Conservation (phyloP, 2,329 filamentous ascomycete species). For the Domatiomyces catenatus region DNA sequence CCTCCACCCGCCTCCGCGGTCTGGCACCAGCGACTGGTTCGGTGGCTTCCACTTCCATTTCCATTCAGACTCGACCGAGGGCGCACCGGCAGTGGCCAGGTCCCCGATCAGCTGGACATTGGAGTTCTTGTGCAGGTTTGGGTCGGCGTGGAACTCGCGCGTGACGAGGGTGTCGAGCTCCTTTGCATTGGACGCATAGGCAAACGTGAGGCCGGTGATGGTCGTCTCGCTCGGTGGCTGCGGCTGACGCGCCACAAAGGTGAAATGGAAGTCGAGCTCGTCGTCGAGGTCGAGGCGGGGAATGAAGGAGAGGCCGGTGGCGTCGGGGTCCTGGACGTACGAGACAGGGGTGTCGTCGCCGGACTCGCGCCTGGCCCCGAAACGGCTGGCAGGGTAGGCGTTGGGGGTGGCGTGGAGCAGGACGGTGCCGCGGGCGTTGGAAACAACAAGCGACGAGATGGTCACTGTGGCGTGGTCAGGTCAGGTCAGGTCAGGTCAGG, state of each 20-base stretch:
- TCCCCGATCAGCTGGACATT: constrained; percentile 94
- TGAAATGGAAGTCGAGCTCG: constrained; percentile 84
- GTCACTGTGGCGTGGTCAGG: constrained; percentile 46
- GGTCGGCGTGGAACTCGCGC: constrained; percentile 88
- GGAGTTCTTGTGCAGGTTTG: constrained; percentile 90
- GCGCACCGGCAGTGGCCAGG: constrained; percentile 66
- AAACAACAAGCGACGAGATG: constrained; percentile 68
- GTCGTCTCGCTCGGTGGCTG: constrained; percentile 48
- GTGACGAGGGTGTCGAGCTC: constrained; percentile 92
- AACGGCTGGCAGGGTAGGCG: constrained; percentile 67
- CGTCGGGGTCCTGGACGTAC: constrained; percentile 80
- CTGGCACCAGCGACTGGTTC: constrained; percentile 38
- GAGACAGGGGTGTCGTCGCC: constrained; percentile 67
- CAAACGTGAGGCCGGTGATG: constrained; percentile 80
- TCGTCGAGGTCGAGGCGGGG: constrained; percentile 81
- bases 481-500: constrained; percentile 5
- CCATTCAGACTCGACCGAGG: constrained; percentile 83
- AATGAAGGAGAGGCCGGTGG: constrained; percentile 44
- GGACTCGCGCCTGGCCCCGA: constrained; percentile 54
- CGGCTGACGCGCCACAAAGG: constrained; percentile 56
- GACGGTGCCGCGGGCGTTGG: constrained; percentile 61
- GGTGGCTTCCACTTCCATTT: constrained; percentile 95
- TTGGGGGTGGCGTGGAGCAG: constrained; percentile 71
- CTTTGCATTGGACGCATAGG: constrained; percentile 68
- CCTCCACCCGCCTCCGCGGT: constrained; percentile 81